These are phyloP conservation scores for Calonectria fujianensis DNA, from an alignment of 2,329 filamentous ascomycete genomes.

Conservation along the genomic window DNA sequence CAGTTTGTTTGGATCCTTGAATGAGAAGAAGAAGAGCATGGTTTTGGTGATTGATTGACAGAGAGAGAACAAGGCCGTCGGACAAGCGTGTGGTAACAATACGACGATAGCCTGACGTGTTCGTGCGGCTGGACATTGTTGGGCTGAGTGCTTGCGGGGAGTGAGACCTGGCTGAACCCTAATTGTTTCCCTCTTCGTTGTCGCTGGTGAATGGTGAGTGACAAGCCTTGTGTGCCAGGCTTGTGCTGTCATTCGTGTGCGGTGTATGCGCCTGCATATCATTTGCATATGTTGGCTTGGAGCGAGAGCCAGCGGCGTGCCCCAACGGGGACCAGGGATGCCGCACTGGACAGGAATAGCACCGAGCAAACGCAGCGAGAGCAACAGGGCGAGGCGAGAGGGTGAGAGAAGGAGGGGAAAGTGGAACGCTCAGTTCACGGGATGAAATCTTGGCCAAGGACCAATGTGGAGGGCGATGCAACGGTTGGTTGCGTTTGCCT, in stretches of 20 bases:
- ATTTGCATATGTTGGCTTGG: constrained; percentile 39
- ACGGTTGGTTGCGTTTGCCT: constrained; percentile 6
- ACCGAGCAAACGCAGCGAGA: background rate
- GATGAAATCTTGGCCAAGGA: constrained; percentile 9
- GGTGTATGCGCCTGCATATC: constrained; percentile 41
- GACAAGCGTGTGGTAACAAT: background rate
- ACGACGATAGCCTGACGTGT: constrained; percentile 8
- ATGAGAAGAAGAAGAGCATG: background rate
- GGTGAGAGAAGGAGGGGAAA: background rate
- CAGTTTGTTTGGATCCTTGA: constrained; percentile 13
- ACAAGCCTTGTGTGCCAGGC: constrained; percentile 13
- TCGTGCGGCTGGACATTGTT: constrained; percentile 24
- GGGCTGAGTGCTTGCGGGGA: constrained; percentile 17
- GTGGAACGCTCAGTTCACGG: constrained; percentile 5
- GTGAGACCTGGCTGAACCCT: constrained; percentile 33
- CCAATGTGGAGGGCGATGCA: constrained; percentile 16
- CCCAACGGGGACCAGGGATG: constrained; percentile 1
- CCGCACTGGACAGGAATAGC: constrained; percentile 32
- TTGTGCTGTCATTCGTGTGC: constrained; percentile 34
- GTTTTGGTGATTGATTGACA: background rate
- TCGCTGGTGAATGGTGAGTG: constrained; percentile 2
- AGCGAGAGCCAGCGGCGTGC: constrained; percentile 19
- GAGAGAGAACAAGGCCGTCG: constrained; percentile 18
- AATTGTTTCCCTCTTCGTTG: background rate
- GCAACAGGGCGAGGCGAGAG: background rate